A percentile compares a stretch with the other conserved stretches of the same genome.
Conservation (phyloP, 371 early-diverging fungal genomes). For the Apophysomyces variabilis region DNA sequence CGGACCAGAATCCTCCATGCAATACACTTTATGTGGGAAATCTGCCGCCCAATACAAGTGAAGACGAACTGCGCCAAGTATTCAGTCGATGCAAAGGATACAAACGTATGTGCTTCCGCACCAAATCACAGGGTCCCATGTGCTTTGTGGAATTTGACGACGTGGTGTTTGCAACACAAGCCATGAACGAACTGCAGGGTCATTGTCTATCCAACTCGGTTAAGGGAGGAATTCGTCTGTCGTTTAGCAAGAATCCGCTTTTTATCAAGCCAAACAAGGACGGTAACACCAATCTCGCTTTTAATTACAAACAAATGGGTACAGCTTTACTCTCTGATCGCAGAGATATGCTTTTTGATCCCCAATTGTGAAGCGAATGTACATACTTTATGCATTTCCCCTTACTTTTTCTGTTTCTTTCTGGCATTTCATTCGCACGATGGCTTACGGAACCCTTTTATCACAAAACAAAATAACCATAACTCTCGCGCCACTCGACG, state of each 20-base stretch:
- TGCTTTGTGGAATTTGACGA: conserved; percentile 95
- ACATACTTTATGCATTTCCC: conserved; percentile 16
- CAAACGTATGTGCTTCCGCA: conserved; percentile 87
- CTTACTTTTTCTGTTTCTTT: conserved; percentile 6
- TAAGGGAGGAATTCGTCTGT: conserved; percentile 92
- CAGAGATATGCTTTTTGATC: conserved; percentile 22
- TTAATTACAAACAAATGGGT: conserved; percentile 33
- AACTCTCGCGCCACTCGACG: conserved; percentile 5
- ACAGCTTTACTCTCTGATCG: conserved; percentile 32
- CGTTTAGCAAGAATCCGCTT: conserved; percentile 95
- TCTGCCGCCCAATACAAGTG: conserved; percentile 81
- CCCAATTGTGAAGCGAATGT: conserved; percentile 23
- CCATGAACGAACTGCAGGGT: conserved; percentile 86
- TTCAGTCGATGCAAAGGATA: conserved; percentile 83
- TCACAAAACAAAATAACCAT: neutral
- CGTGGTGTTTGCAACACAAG: conserved; percentile 85
- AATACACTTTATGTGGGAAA: conserved; percentile 97
- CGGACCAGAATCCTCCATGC: conserved; percentile 93
- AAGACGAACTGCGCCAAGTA: conserved; percentile 85
- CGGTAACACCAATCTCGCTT: conserved; percentile 11
- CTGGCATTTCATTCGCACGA: conserved; percentile 12
- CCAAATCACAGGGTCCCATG: conserved; percentile 90
- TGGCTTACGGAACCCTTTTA: conserved; percentile 1
- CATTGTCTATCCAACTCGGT: conserved; percentile 80
- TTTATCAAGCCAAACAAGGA: conserved; percentile 56